These are phyloP conservation scores for Coemansia sp. DNA, from an alignment of 192 early-diverging fungal species.

Conservation along the genomic window DNA sequence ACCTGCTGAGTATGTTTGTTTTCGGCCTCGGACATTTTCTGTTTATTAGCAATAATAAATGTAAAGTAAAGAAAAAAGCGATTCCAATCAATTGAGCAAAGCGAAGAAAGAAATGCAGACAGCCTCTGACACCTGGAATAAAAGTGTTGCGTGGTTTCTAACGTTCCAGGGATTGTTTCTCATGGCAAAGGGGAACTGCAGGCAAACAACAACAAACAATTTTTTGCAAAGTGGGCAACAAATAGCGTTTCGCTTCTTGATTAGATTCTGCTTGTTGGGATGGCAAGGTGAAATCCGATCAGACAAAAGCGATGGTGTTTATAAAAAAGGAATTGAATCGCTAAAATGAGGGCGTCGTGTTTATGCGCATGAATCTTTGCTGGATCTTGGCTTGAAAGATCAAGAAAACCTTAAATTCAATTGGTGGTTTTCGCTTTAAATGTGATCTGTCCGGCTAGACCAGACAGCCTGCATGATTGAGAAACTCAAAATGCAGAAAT, in stretches of 20 bases:
- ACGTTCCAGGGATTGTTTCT: no score
- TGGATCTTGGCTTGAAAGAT: background rate
- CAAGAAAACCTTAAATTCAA: background rate
- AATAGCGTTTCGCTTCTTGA: no score
- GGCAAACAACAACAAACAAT: no score
- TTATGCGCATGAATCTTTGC: background rate
- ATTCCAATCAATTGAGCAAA: background rate
- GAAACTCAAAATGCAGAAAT: background rate
- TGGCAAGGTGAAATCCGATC: no score
- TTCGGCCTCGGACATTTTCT: slow-evolving; percentile 46
- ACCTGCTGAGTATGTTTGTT: slow-evolving; percentile 52
- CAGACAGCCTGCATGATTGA: background rate
- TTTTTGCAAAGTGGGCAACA: no score
- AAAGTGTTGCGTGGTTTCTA: no score
- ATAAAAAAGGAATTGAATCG: background rate
- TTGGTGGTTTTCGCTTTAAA: background rate
- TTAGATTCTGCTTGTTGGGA: no score
- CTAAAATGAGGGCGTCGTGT: background rate
- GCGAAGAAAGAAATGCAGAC: background rate
- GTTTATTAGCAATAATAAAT: background rate
- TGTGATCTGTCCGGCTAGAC: background rate
- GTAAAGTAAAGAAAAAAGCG: background rate
- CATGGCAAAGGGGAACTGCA: no score
- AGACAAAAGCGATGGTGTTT: background rate
- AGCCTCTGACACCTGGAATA: background rate